phyloP scores from a whole-genome alignment of 2,329 filamentous ascomycete genomes.

The Fusarium sp. region DNA sequence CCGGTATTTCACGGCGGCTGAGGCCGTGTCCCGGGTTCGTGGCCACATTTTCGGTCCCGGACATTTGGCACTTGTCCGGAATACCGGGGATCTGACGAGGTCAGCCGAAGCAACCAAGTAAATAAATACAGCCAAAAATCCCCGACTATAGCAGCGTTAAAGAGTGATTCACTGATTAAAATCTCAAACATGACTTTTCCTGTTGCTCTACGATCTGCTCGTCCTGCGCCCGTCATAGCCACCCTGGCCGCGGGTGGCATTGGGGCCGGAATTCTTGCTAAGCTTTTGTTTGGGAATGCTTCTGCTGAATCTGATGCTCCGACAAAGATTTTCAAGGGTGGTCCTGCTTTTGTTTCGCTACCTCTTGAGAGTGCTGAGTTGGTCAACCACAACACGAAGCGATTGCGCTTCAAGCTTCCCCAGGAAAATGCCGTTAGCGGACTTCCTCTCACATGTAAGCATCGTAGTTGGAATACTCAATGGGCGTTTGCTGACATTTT shows the following conservation, averaged over 20 bases:
- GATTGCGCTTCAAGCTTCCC: constrained; percentile 66
- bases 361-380: constrained; percentile 62
- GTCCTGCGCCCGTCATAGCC: constrained; percentile 39
- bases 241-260: constrained; percentile 36
- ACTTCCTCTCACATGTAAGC: constrained; percentile 61
- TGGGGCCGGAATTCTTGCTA: constrained; percentile 31
- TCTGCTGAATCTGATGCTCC: constrained; percentile 32
- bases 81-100: neutral
- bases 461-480: neutral
- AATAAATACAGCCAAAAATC: neutral
- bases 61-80: constrained; percentile 22
- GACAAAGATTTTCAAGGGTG: constrained; percentile 48
- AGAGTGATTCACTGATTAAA: neutral
- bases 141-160: neutral
- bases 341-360: constrained; percentile 58
- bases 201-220: constrained; percentile 19
- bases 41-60: constrained; percentile 8
- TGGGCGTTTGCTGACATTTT: neutral
- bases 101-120: neutral
- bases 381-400: constrained; percentile 70
- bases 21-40: neutral
- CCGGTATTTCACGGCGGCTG: neutral
- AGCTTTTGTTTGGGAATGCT: constrained; percentile 35
- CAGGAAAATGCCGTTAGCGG: constrained; percentile 60
- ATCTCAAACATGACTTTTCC: constrained; percentile 27